Base-by-base conservation (phyloP, 2,329 filamentous ascomycete genomes). In the Ophiostoma perfectum region DNA sequence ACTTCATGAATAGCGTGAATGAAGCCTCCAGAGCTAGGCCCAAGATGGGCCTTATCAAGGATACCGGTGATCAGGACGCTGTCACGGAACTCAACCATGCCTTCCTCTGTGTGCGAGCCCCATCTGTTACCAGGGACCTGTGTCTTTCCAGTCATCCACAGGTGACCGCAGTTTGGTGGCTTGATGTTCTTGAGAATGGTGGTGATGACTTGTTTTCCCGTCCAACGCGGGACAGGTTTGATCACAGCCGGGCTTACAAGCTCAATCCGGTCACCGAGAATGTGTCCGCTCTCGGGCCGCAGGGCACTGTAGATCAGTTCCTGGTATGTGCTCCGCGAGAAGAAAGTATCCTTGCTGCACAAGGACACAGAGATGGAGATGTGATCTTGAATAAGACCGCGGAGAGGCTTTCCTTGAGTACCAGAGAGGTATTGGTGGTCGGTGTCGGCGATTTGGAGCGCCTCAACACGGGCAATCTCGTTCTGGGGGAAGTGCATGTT, bases 401-500 rank as follows among this genome's bases (percentile, higher is more conserved):
- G 86, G 16, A 99, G 83, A 0, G 95, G 95, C 75, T 97, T 96
- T 68, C 95, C 95, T 16, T 92, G 91, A 3, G 95, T 99, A 27
- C 90, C 92, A 45, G 93, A 96, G 47, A 99, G 85, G 76, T 99
- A 99, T 75, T 99, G 95, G 75, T 97, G 93, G 77, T 99, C 94
- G 2, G 95, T 97, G 77, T 98, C 94, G 49, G 95, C 95, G 74
- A 99, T 89, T 73, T 93, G 91, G 73, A 96, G 85, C 1, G 95
- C 95, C 80, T 99, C 95, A 2, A 94, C 91, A 73, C 95, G 86
- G 16, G 95, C 95, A 72, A 98, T 84, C 77, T 98, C 96, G 73
- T 97, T 98, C 74, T 99, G 95, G 1, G 95, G 95, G 75, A 99
- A 98, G 79, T 99, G 95, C 93, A 99, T 96, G 78, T 99, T 99